These are phyloP conservation scores for Thielaviopsis punctulata DNA, from an alignment of 2,329 filamentous ascomycete species.

Conservation along the genomic window DNA sequence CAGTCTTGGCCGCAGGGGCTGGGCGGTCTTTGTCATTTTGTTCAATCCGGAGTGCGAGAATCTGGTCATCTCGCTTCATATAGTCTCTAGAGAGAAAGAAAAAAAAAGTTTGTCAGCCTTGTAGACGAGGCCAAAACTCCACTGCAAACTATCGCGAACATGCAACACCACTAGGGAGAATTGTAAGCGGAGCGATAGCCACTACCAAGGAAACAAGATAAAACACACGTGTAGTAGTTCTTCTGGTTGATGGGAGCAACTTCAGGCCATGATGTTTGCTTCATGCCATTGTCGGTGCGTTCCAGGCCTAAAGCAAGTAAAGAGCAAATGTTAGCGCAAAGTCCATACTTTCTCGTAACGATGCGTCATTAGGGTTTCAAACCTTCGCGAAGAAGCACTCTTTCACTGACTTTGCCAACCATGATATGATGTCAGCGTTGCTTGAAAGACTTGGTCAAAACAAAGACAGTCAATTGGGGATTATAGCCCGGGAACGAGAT, in stretches of 20 bases:
- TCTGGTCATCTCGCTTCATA: conserved; percentile 94
- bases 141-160: not conserved
- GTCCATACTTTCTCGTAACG: too few species aligned
- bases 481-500: too few species aligned
- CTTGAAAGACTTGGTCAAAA: too few species aligned
- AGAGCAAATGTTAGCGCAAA: too few species aligned
- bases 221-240: conserved; percentile 85
- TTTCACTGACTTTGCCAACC: conserved; percentile 49
- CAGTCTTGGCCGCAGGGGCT: conserved; percentile 40
- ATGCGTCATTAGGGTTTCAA: conserved; percentile 14
- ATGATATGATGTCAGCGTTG: too few species aligned
- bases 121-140: conserved; percentile 1
- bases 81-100: conserved; percentile 51
- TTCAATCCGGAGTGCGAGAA: conserved; percentile 70
- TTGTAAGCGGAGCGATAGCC: too few species aligned
- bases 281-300: conserved; percentile 97
- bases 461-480: too few species aligned
- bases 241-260: conserved; percentile 94
- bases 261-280: conserved; percentile 83
- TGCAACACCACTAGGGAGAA: not conserved
- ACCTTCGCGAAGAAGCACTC: conserved; percentile 47
- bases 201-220: not conserved
- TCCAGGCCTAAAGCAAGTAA: conserved; percentile 52
- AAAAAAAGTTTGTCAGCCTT: conserved; percentile 9
- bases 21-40: conserved; percentile 79